Evolutionary conservation across 148 eudicot species (phyloP), one percentile per base, ranked within the genome.

Genomic region (Cornus kousa): DNA sequence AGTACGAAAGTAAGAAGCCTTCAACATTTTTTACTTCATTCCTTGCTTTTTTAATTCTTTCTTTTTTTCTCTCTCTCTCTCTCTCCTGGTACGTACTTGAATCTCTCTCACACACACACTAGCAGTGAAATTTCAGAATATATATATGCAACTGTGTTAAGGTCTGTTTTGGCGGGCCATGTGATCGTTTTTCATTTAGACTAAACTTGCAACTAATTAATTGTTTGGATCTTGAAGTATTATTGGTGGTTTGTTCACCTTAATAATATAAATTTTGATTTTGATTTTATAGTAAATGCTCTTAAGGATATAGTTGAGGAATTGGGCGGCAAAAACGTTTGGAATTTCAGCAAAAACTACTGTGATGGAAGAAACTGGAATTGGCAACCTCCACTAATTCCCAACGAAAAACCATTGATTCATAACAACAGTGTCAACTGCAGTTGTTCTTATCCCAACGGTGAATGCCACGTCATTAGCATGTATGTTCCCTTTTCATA

Each of bases 301-400:
- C 53, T 10, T 46, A 7, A 28, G 39, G 87, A 79, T 68, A 82
- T 85, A 33, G 85, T 81, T 68, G 65, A 46, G 35, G 72, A 85
- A 43, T 55, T 85, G 78, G 83, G 83, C 5, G 82, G 82, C 73
- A 77, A 46, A 9, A 81, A 80, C n/a, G n/a, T n/a, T 60, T 85
- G 83, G 87, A 68, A 85, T 40, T 82, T 82, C 31, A 79, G 12
- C 32, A 59, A 82, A 35, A 79, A 85, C 35, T 70, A 78, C 59
- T 85, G 87, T 53, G 83, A 76, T 73, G 73, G 66, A 28, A 75
- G n/a, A n/a, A n/a, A 76, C 74, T 10, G 50, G 5, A 81, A 66
- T 13, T 84, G 83, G 83, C 13, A 20, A 0, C 33, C 83, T n/a
- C n/a, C n/a, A 7, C 76, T 77, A 24, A n/a, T 0, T 5, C 0